Base-by-base conservation (phyloP, 2,329 filamentous ascomycete species). In the Colletotrichum karsti region DNA sequence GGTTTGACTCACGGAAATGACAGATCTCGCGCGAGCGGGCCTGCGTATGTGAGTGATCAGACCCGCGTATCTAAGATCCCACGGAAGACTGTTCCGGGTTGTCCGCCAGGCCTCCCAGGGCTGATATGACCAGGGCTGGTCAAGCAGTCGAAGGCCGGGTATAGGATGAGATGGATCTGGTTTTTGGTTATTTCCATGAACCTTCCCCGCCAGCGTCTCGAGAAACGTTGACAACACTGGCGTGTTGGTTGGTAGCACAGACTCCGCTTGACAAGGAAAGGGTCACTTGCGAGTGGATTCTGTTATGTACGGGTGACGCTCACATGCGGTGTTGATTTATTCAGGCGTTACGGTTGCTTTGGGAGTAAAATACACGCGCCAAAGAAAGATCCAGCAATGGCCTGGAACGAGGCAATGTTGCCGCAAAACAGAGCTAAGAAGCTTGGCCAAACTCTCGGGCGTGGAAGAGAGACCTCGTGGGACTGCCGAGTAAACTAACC, bases 1-100 rank as follows among this genome's bases (percentile, higher is more conserved):
- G 18, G 5, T 18, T 26, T 48, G n/a, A 12, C 22, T 15, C 13
- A 20, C 33, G 18, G 48, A n/a, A 24, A 51, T 37, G 26, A 26
- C 20, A 63, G 48, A 63, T 55, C 50, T 28, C 20, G 33, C n/a
- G 28, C 37, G 20, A 35, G 58, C 20, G 48, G 44, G 51, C 53
- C 54, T 44, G 42, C 26, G n/a, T 37, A 59, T 60, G 54, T 44
- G 39, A 44, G 54, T 53, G 53, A 33, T 58, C 41, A 59, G 24
- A 58, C 61, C 30, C 35, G 42, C 54, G 44, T 30, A 53, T 35
- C 44, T 37, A 7, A 28, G 44, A 53, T 53, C 26, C 55, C 26
- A 22, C 62, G 53, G 26, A 44, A 35, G 20, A 37, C 8, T 9
- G 20, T 35, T 53, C 44, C 62, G 44, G 48, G 48, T 35, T 26